Evolutionary conservation across 306 rosid genomes (phyloP).

Genomic region (Glycyrrhiza uralensis): DNA sequence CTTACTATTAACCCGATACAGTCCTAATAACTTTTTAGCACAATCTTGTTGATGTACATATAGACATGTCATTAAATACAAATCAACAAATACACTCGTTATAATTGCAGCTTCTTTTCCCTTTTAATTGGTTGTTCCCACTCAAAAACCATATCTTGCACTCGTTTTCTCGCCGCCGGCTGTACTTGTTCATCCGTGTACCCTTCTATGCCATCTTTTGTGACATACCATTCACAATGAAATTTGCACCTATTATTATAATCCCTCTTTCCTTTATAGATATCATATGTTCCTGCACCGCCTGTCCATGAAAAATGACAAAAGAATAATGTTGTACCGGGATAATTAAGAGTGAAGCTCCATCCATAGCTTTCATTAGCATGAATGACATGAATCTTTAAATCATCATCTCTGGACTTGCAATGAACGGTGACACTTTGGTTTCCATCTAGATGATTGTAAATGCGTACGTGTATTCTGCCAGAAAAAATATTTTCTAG

Average conservation of each 20-base stretch:
- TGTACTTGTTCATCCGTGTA: background rate
- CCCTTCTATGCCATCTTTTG: conserved; percentile 4
- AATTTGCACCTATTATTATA: background rate
- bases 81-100: too few species aligned
- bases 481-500: too few species aligned
- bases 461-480: background rate
- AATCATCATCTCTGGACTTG: conserved; percentile 5
- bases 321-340: background rate
- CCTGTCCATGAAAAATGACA: background rate
- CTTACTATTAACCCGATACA: too few species aligned
- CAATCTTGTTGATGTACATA: too few species aligned
- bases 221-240: background rate
- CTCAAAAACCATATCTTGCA: too few species aligned
- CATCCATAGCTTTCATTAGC: background rate
- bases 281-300: background rate
- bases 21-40: too few species aligned
- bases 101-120: too few species aligned
- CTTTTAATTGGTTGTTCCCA: too few species aligned
- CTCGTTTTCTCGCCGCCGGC: too few species aligned
- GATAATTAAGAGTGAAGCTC: background rate
- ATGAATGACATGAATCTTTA: background rate
- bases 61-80: too few species aligned
- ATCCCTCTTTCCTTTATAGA: background rate
- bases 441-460: background rate
- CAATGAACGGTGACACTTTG: background rate